Evolutionary conservation across 1,284 basidiomycete genomes (phyloP).

Genomic region (Cerrena zonata): DNA sequence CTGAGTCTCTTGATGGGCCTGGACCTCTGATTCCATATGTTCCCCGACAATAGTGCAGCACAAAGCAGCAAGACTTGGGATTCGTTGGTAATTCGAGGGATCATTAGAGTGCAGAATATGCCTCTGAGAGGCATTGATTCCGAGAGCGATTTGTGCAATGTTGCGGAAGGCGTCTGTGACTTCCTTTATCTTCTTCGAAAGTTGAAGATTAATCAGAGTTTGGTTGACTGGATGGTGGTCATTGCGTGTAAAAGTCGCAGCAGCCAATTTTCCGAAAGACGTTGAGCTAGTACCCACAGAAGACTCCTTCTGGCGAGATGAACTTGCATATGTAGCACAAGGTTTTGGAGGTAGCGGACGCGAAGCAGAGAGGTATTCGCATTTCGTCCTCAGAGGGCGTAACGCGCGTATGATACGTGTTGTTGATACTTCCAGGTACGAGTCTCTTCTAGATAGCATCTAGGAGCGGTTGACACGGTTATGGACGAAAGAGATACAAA

Average conservation of each 20-base stretch:
- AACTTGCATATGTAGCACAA: constrained; percentile 22
- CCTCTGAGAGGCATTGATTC: constrained; percentile 4
- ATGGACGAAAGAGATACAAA: no score
- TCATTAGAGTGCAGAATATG: no score
- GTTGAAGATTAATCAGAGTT: no score
- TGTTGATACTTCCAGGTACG: constrained; percentile 24
- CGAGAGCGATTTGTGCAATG: constrained; percentile 32
- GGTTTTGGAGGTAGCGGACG: constrained; percentile 13
- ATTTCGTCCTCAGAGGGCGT: constrained; percentile 50
- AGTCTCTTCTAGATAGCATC: neutral
- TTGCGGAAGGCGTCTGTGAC: constrained; percentile 51
- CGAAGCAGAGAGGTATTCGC: constrained; percentile 34
- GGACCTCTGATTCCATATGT: constrained; percentile 34
- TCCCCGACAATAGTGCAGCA: constrained; percentile 46
- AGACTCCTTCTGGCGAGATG: no score
- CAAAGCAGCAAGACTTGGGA: constrained; percentile 35
- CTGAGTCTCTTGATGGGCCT: constrained; percentile 21
- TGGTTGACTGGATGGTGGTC: no score
- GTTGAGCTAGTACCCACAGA: no score
- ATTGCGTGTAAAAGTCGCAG: no score
- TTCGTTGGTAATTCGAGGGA: no score
- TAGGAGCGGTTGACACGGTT: no score
- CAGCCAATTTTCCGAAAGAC: no score
- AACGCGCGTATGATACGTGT: constrained; percentile 49
- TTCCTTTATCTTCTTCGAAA: constrained; percentile 44